phyloP scores from a whole-genome alignment of 148 eudicot genomes.

The Talinum fruticosum region DNA sequence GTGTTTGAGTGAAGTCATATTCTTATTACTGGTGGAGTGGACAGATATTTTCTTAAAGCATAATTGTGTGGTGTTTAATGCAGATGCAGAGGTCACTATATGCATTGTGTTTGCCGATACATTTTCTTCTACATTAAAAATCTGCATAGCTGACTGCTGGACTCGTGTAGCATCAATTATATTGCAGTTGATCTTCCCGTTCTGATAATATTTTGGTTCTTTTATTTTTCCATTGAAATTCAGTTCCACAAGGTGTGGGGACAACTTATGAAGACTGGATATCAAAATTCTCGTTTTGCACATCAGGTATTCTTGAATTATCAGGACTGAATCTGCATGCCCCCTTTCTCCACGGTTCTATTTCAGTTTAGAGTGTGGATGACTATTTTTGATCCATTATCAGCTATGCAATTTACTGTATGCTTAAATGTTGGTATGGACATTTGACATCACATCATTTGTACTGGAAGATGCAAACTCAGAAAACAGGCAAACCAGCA shows the following conservation, averaged over 20 bases:
- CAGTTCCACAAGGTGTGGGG: conserved; percentile 97
- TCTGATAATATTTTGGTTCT: background rate
- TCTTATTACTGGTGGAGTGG: too few relatives aligned
- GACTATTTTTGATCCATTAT: background rate
- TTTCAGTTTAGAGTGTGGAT: background rate
- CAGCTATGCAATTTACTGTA: background rate
- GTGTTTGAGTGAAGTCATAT: too few relatives aligned
- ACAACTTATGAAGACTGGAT: conserved; percentile 97
- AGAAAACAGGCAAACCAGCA: too few relatives aligned
- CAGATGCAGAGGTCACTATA: background rate
- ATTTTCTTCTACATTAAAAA: background rate
- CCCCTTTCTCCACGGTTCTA: background rate
- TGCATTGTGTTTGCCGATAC: background rate
- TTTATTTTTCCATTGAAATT: background rate
- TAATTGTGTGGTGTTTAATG: too few relatives aligned
- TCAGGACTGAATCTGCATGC: background rate
- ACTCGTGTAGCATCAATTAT: background rate
- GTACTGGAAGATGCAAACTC: too few relatives aligned
- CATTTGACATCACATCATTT: too few relatives aligned
- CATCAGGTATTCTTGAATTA: conserved; percentile 67
- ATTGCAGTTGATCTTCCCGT: background rate
- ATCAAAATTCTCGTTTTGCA: conserved; percentile 94
- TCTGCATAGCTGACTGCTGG: background rate
- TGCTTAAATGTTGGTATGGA: background rate
- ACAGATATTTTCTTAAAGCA: too few relatives aligned